Base-by-base conservation (phyloP, 1,139 yeast species). In the Blastobotrys illinoisensis region DNA sequence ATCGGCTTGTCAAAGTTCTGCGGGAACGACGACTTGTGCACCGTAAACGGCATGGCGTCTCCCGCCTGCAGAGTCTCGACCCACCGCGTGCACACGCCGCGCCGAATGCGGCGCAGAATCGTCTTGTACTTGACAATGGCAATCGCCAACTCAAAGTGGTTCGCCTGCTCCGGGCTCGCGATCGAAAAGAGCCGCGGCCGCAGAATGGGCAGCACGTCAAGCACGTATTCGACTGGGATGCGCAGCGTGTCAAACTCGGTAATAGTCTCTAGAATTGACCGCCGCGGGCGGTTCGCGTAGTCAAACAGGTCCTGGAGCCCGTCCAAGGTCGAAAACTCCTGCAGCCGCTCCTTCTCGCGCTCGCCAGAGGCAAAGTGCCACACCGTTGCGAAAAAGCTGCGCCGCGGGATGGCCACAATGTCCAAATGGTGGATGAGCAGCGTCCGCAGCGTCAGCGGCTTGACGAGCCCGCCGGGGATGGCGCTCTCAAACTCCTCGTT, bases 111-210 rank as follows among this genome's bases (percentile, higher is more conserved):
- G 58, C 91, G 78, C 47, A 93, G 78, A 56, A 88, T 82, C 0
- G 99, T 93, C 64, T 80, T 83, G 65, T 93, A 93, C 67, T 87
- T 89, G 1, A 93, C 98, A 44, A 91, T 76, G 0, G 96, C 98
- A 9, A 89, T 78, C 0, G 89, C 82, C 18, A 93, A 72, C 58
- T 85, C 90, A 5, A 86, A 71, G 67, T 71, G 6, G 69, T 64
- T 7, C 47, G n/a, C 14, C 23, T 13, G 47, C 52, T 36, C 36
- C 24, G 36, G 52, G 1, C 91, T 85, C 0, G 97, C 91, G 48
- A 91, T 87, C 52, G 95, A 88, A 67, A 88, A 93, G 53, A 85
- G 75, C 54, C 99, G 75, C 9, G 97, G 96, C 58, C 84, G 82
- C 55, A 93, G 79, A 6, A 77, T 67, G 3, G 98, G 97, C 59